A percentile compares a stretch with the other conserved stretches of the same genome.
Evolutionary conservation across 768 basidiomycete species (phyloP).

Genomic region (Auricularia sp.): DNA sequence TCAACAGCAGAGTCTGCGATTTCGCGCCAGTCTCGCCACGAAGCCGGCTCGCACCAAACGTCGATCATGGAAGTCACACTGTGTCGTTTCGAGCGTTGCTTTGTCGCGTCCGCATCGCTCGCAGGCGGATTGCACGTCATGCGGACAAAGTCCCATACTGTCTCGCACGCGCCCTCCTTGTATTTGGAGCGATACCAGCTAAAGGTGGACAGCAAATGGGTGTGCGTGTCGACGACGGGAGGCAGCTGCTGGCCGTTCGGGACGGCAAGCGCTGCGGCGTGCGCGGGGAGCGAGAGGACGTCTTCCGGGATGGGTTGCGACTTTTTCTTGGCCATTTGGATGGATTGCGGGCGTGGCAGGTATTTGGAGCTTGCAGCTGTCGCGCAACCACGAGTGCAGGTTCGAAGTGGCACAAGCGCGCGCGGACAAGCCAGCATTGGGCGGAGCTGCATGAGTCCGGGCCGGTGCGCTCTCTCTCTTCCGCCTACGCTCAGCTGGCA

Average conservation of each 20-base stretch:
- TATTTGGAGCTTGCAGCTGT: neutral
- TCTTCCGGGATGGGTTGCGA: neutral
- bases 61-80: slow-evolving; percentile 64
- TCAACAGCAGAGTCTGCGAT: slow-evolving; percentile 61
- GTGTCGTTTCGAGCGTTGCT: slow-evolving; percentile 16
- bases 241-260: slow-evolving; percentile 2
- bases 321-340: neutral
- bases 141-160: slow-evolving; percentile 60
- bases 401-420: neutral
- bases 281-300: neutral
- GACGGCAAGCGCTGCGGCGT: neutral
- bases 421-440: neutral
- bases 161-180: slow-evolving; percentile 32
- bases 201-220: slow-evolving; percentile 71
- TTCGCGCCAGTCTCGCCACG: slow-evolving; percentile 50
- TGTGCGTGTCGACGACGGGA: slow-evolving; percentile 74
- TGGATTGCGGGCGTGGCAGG: neutral
- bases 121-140: slow-evolving; percentile 35
- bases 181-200: slow-evolving; percentile 52
- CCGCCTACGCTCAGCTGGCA: no score
- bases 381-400: neutral
- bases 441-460: no score
- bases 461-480: no score
- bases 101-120: slow-evolving; percentile 15
- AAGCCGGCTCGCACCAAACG: slow-evolving; percentile 83